These are phyloP conservation scores for Rhodotorula taiwanensis DNA, from an alignment of 768 basidiomycete genomes.

Conservation along the genomic window DNA sequence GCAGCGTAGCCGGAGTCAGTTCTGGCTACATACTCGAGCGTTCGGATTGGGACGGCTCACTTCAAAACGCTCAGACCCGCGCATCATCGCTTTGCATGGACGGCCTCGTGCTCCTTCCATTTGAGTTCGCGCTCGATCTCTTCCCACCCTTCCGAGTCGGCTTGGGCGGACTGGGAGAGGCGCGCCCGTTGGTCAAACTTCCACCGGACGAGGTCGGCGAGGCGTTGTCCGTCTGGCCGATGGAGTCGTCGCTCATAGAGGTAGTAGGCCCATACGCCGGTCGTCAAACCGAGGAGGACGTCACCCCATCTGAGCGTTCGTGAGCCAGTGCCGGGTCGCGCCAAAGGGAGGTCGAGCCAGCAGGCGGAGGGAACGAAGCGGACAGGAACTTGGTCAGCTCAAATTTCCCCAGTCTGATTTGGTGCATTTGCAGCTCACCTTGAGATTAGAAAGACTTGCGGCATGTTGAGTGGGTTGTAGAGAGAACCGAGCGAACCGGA, in stretches of 20 bases:
- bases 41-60: no score
- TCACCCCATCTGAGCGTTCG: slow-evolving; percentile 18
- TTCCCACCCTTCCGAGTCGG: slow-evolving; percentile 1
- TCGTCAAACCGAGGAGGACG: slow-evolving; percentile 5
- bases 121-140: slow-evolving; percentile 10
- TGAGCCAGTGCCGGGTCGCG: no score
- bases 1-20: no score
- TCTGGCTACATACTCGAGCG: no score
- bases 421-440: neutral
- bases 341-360: no score
- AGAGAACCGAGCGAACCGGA: no score
- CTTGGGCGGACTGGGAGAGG: neutral
- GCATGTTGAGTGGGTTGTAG: neutral
- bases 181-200: slow-evolving; percentile 4
- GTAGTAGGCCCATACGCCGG: slow-evolving; percentile 16
- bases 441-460: slow-evolving; percentile 3
- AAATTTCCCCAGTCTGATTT: accelerated
- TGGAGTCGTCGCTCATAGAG: slow-evolving; percentile 12
- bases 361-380: neutral
- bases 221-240: slow-evolving; percentile 2
- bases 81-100: neutral
- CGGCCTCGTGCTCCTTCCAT: neutral
- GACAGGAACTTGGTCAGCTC: neutral
- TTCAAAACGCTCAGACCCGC: no score
- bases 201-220: slow-evolving; percentile 17